Conservation (phyloP, 805 yeast species). For the Tetrapisispora phaffii region DNA sequence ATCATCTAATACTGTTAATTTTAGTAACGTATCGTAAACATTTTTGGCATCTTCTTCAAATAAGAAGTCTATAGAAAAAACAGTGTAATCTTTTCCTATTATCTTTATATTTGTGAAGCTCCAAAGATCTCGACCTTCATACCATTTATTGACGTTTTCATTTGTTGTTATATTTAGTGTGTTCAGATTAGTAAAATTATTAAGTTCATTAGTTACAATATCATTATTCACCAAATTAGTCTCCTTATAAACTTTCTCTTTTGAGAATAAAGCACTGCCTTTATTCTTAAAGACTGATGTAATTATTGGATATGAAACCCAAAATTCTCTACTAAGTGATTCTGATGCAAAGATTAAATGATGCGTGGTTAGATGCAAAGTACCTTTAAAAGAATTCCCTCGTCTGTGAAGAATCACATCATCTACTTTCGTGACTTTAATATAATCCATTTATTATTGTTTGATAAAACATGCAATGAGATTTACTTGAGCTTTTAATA, state of each 20-base stretch:
- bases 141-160: slow-evolving; percentile 8
- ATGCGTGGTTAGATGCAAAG: slow-evolving; percentile 62
- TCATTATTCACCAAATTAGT: neutral
- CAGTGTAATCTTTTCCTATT: slow-evolving; percentile 77
- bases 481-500: neutral
- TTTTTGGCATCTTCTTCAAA: slow-evolving; percentile 52
- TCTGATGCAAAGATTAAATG: slow-evolving; percentile 55
- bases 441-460: slow-evolving; percentile 40
- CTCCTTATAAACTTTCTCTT: slow-evolving; percentile 7
- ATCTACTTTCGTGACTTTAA: slow-evolving; percentile 44
- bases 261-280: slow-evolving; percentile 39
- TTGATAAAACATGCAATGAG: neutral
- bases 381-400: slow-evolving; percentile 47
- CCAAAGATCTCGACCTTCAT: slow-evolving; percentile 26
- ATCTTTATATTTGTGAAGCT: slow-evolving; percentile 50
- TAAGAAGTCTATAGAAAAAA: slow-evolving; percentile 63
- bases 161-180: neutral
- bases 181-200: neutral
- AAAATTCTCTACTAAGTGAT: slow-evolving; percentile 48
- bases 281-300: slow-evolving; percentile 46
- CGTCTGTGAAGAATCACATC: slow-evolving; percentile 48
- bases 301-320: slow-evolving; percentile 87
- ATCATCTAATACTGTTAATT: slow-evolving; percentile 46
- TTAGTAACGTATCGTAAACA: slow-evolving; percentile 63
- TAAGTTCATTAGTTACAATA: slow-evolving; percentile 1